Evolutionary conservation across 768 basidiomycete genomes (phyloP).

Genomic region (Lentinula sp.): DNA sequence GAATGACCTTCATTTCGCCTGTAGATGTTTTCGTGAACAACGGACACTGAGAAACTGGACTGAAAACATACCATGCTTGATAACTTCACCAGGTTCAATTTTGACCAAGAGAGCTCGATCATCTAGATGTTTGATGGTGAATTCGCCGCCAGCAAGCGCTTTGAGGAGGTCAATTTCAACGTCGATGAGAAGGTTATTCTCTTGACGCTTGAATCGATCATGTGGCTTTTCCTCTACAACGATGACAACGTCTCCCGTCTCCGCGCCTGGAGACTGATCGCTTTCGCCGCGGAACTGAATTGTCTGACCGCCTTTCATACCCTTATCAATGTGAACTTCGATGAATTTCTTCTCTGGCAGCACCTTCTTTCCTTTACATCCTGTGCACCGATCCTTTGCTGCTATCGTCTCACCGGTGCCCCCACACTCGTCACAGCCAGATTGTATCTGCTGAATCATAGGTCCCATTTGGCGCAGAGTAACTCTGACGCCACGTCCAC

Average conservation of each 20-base stretch:
- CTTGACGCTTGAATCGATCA: constrained; percentile 81
- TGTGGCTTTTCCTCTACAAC: constrained; percentile 92
- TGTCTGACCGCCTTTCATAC: constrained; percentile 92
- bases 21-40: constrained; percentile 8
- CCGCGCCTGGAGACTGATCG: constrained; percentile 83
- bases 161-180: constrained; percentile 92
- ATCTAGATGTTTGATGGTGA: constrained; percentile 89
- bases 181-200: constrained; percentile 80
- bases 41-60: background rate
- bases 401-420: constrained; percentile 97
- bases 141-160: constrained; percentile 87
- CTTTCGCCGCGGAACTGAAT: constrained; percentile 87
- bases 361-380: constrained; percentile 95
- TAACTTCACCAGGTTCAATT: constrained; percentile 82
- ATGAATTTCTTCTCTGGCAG: constrained; percentile 92
- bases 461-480: constrained; percentile 97
- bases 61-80: constrained; percentile 76
- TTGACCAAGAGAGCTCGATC: constrained; percentile 83
- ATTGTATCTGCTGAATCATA: constrained; percentile 99
- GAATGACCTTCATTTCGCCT: constrained; percentile 89
- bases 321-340: constrained; percentile 98
- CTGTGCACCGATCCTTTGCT: constrained; percentile 83
- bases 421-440: constrained; percentile 87
- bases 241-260: constrained; percentile 92
- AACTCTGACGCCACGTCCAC: constrained; percentile 86